Base-by-base conservation (phyloP, 345 rosid species). In the Populus ilicifolia region DNA sequence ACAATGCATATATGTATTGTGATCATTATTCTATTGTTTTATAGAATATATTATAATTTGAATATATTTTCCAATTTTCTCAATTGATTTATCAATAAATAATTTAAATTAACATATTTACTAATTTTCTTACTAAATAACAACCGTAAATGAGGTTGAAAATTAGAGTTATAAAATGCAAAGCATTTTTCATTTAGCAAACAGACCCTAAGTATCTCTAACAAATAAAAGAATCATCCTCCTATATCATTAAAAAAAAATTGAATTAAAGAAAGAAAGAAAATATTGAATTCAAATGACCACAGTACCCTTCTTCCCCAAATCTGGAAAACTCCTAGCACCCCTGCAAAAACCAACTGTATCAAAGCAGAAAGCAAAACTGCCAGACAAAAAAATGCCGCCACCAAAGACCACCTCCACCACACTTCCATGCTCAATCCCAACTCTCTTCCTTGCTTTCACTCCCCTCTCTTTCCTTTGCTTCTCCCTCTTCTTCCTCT, bases 361-460 rank as follows among this genome's bases (percentile, higher is more conserved):
- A 8, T n/a, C 62, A 3, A 56, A n/a, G 27, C 27, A 8, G 12
- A n/a, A 2, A 56, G 27, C 62, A 21, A 56, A n/a, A 56, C 8
- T 56, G 33, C 13, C 0, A 35, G 29, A 17, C 2, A 10, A 61
- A 35, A 61, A 30, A 43, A 77, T 33, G 69, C 75, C 48, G 43
- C 69, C 69, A 7, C 62, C 10, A 9, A n/a, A 61, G 69, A 62
- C 5, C 30, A 46, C n/a, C 5, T 0, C 20, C 65, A 5, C 63
- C 13, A 6, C 56, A 0, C 13, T 50, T 35, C 79, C 62, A 20
- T 64, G 72, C 72, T 70, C 76, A 13, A 52, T 65, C 2, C 36
- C 82, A 10, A 25, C 33, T 44, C 75, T 75, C 59, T 75, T 72
- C 29, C 54, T 72, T 30, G 9, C 56, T 9, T 80, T 38, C 50